These are phyloP conservation scores for Rubroboletus satanas DNA, from an alignment of 768 basidiomycete species.

Conservation along the genomic window DNA sequence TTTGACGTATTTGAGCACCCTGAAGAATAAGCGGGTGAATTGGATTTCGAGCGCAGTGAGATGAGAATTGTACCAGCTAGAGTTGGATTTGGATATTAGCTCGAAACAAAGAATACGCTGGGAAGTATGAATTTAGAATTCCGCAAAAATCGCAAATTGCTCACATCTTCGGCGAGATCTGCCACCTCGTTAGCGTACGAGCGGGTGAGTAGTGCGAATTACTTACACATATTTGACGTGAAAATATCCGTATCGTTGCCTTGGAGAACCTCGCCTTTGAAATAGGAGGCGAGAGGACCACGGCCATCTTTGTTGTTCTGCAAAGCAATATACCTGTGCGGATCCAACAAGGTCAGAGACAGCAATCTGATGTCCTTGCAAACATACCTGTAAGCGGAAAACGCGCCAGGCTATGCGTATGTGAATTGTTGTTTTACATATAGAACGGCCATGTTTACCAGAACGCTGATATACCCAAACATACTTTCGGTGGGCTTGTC, in stretches of 20 bases:
- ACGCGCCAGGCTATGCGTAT: slow-evolving; percentile 74
- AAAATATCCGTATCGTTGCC: slow-evolving; percentile 88
- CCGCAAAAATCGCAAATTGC: slow-evolving; percentile 16
- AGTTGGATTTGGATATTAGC: slow-evolving; percentile 71
- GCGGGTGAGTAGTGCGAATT: neutral
- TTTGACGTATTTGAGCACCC: slow-evolving; percentile 96
- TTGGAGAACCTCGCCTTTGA: slow-evolving; percentile 88
- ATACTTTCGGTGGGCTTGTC: slow-evolving; percentile 87
- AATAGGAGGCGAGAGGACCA: slow-evolving; percentile 93
- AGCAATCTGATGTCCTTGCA: neutral
- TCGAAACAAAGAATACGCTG: slow-evolving; percentile 84
- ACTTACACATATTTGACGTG: slow-evolving; percentile 93
- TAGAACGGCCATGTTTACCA: slow-evolving; percentile 44
- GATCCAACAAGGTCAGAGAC: slow-evolving; percentile 1
- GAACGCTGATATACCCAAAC: slow-evolving; percentile 95
- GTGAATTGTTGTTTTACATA: slow-evolving; percentile 9
- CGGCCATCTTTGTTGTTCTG: slow-evolving; percentile 78
- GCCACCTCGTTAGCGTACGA: slow-evolving; percentile 10
- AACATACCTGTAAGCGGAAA: slow-evolving; percentile 76
- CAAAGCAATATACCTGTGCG: slow-evolving; percentile 71
- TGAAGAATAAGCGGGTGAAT: slow-evolving; percentile 33
- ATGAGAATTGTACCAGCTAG: slow-evolving; percentile 56
- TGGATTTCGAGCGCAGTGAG: neutral
- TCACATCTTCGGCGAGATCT: slow-evolving; percentile 89
- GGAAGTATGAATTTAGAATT: slow-evolving; percentile 10